phyloP scores from a whole-genome alignment of 805 yeast species.

The Sporopachydermia quercuum region DNA sequence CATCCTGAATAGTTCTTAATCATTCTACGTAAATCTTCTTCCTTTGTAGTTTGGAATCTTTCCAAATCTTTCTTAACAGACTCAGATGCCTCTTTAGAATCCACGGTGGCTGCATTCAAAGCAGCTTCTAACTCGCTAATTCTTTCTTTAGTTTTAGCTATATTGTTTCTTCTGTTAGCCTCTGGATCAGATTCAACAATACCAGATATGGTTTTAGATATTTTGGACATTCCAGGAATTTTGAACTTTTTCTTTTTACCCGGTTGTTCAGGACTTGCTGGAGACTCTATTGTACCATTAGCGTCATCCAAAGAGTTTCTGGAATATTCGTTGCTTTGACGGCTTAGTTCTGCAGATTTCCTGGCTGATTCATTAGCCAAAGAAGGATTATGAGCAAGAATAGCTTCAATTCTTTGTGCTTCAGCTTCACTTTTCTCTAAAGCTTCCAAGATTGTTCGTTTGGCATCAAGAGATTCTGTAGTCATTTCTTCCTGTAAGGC shows the following conservation, averaged over 20 bases:
- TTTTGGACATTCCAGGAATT: conserved; percentile 36
- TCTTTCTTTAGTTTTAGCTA: conserved; percentile 28
- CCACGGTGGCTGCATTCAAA: conserved; percentile 35
- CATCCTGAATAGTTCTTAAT: conserved; percentile 38
- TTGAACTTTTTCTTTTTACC: conserved; percentile 24
- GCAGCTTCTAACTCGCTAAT: conserved; percentile 35
- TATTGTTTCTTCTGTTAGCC: conserved; percentile 37
- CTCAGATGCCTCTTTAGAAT: conserved; percentile 32
- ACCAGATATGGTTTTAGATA: conserved; percentile 39
- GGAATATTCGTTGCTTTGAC: conserved; percentile 10
- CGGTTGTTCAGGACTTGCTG: conserved; percentile 10
- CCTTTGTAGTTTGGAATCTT: conserved; percentile 33
- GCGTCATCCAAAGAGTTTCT: conserved; percentile 11
- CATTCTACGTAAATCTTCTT: conserved; percentile 36
- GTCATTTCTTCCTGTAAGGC: conserved; percentile 36
- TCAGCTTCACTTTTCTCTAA: conserved; percentile 30
- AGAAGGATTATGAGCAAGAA: conserved; percentile 12
- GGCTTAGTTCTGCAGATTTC: conserved; percentile 13
- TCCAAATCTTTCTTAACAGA: conserved; percentile 26
- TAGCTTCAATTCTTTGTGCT: conserved; percentile 25
- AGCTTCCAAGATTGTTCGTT: conserved; percentile 18
- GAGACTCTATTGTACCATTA: neutral
- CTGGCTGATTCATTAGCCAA: conserved; percentile 16
- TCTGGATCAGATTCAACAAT: conserved; percentile 57
- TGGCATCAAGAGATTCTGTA: conserved; percentile 22